Base-by-base conservation (phyloP, 208 protist genomes). In the Acanthamoeba rhysodes region DNA sequence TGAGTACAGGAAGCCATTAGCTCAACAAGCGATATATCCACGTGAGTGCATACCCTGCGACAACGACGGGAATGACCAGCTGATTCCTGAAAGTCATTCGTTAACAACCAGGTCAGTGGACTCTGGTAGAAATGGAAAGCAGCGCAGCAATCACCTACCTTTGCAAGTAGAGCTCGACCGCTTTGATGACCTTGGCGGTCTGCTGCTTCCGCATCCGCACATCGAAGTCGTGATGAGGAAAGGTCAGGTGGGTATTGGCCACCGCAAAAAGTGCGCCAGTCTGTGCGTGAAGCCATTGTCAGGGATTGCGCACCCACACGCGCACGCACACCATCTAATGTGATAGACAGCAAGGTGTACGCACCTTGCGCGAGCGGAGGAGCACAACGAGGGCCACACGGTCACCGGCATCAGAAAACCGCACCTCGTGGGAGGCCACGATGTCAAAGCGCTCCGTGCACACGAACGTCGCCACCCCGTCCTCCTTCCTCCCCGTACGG, bases 201-300 rank as follows among this genome's bases (percentile, higher is more conserved):
- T 93, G 88, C 16, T 70, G 16, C 20, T 57, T n/a, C 7, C 88
- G 59, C 88, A 93, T 93, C 32, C 29, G 55, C 5, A 12, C 0
- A 57, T 93, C 88, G 12, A 34, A 93, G 0, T 93, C 88, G 22
- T 93, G 9, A 16, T 93, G 88, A 78, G 88, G 88, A 59, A 93
- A 93, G 57, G 88, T 93, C 27, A 93, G 64, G 41, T 93, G 88
- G 22, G 88, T 93, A 55, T 93, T 93, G 59, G 45, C 88, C 68
- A 93, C 88, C 34, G 27, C 88, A n/a, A 93, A 93, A 34, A 93
- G 88, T 6, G 88, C 55, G 24, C 68, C 88, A 22, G 59, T 93
- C 64, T 93, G 34, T 34, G 64, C 4, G 16, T 16, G 20, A 20
- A 9, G 2, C 22, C 6, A 32, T 57, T 4, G 50, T 7, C 14